Conservation (phyloP, 129 eudicot species). For the Helianthus annuus region HanXRQr2.0-SUNRISE NC_035439.2:5914985-5915484, state of each 20-base stretch:
- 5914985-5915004: conserved; percentile 69
- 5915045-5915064: conserved; percentile 94
- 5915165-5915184: conserved; percentile 85
- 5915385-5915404: conserved; percentile 77
- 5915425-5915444: conserved; percentile 84
- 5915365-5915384: conserved; percentile 87
- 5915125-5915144: conserved; percentile 87
- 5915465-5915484: conserved; percentile 94
- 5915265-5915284: conserved; percentile 98
- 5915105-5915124: conserved; percentile 95
- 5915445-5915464: conserved; percentile 86
- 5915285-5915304: conserved; percentile 92
- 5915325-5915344: conserved; percentile 79
- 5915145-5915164: conserved; percentile 97
- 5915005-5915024: conserved; percentile 93
- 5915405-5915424: conserved; percentile 91
- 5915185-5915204: conserved; percentile 75
- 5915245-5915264: conserved; percentile 85
- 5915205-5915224: conserved; percentile 89
- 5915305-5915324: conserved; percentile 94
- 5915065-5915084: conserved; percentile 86
- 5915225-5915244: conserved; percentile 92
- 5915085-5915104: conserved; percentile 96
- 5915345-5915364: conserved; percentile 71
- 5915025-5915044: conserved; percentile 80